These are phyloP conservation scores for Dioscorea dumetorum DNA, from an alignment of 106 monocot genomes.

Conservation along the genomic window DNA sequence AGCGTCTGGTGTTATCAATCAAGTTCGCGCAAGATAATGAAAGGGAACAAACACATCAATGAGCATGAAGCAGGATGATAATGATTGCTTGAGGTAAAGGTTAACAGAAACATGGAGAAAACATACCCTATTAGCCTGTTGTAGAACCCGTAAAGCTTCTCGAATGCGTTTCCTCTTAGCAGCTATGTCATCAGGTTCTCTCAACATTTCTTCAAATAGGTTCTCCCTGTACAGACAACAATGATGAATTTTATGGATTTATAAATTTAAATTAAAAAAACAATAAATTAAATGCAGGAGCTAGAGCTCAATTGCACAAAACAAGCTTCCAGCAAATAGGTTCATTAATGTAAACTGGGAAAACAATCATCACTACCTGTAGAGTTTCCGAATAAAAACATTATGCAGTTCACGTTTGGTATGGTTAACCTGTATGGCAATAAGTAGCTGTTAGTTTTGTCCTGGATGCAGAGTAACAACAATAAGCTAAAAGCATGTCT, in stretches of 20 bases:
- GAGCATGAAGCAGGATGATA: too few relatives aligned
- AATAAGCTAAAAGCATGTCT: too few relatives aligned
- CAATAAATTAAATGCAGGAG: neutral
- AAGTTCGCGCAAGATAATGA: neutral
- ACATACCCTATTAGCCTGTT: constrained; percentile 64
- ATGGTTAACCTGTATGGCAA: constrained; percentile 76
- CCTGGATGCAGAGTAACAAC: too few relatives aligned
- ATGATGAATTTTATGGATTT: neutral
- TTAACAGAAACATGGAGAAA: neutral
- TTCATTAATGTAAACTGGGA: too few relatives aligned
- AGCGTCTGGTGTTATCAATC: constrained; percentile 36
- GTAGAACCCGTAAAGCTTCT: constrained; percentile 56
- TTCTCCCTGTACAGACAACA: constrained; percentile 43
- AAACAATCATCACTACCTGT: constrained; percentile 48
- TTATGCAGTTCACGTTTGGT: constrained; percentile 87
- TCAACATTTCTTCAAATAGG: constrained; percentile 78
- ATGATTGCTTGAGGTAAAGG: neutral
- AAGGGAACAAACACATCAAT: too few relatives aligned
- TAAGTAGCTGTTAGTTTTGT: neutral
- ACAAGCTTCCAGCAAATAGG: neutral
- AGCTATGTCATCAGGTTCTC: constrained; percentile 68
- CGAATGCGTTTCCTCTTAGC: constrained; percentile 59
- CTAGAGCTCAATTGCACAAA: neutral
- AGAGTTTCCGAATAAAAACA: constrained; percentile 87
- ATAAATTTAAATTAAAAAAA: neutral